Conservation (phyloP, 768 basidiomycete genomes). For the Boletus rufocinnamomeus region DNA sequence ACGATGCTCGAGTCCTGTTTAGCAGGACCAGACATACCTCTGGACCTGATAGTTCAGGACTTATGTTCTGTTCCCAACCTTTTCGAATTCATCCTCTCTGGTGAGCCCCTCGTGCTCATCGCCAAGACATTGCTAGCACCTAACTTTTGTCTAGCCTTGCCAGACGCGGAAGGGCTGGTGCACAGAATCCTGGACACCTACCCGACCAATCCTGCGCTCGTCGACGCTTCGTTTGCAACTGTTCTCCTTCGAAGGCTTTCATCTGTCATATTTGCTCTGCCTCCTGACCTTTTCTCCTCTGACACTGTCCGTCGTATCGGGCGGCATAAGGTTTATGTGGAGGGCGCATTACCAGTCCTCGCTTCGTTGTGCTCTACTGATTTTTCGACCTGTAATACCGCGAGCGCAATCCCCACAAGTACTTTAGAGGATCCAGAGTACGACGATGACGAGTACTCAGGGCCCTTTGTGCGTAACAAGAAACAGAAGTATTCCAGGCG, state of each 20-base stretch:
- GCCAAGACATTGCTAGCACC: not conserved
- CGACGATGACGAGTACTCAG: constrained; percentile 1
- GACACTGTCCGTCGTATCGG: constrained; percentile 17
- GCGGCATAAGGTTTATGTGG: constrained; percentile 24
- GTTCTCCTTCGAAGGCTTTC: constrained; percentile 31
- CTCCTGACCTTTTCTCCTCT: constrained; percentile 16
- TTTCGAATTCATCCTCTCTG: constrained; percentile 35
- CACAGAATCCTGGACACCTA: constrained; percentile 37
- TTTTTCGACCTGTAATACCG: not conserved
- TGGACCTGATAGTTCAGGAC: constrained; percentile 31
- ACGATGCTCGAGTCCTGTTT: constrained; percentile 28
- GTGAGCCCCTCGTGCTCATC: constrained; percentile 12
- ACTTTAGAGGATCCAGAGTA: constrained; percentile 6
- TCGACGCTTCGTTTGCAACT: constrained; percentile 22
- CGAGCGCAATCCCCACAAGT: not conserved
- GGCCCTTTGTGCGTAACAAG: constrained; percentile 6
- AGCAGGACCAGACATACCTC: constrained; percentile 20
- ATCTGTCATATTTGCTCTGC: constrained; percentile 27
- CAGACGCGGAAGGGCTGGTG: constrained; percentile 14
- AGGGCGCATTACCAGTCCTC: constrained; percentile 27
- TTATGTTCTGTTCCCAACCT: constrained; percentile 29
- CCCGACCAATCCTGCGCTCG: constrained; percentile 28
- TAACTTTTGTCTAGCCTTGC: constrained; percentile 15
- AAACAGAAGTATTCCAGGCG: constrained; percentile 34
- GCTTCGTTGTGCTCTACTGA: constrained; percentile 18